Evolutionary conservation across 345 rosid species (phyloP).

Genomic region (Hevea brasiliensis): DNA sequence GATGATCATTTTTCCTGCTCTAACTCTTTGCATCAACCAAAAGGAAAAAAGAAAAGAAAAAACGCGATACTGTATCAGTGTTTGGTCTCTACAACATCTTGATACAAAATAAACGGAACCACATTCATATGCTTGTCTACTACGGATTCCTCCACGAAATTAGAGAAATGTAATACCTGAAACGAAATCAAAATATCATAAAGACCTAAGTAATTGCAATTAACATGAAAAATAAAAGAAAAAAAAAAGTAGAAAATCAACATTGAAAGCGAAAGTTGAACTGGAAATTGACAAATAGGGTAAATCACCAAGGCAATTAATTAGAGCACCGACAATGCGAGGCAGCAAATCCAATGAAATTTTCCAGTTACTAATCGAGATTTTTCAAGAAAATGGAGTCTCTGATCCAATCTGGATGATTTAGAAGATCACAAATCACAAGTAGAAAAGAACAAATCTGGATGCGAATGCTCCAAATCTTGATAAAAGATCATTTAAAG

Average conservation of each 20-base stretch:
- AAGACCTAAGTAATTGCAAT: background rate
- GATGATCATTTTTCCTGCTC: slow-evolving; percentile 49
- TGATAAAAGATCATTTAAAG: background rate
- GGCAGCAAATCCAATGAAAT: background rate
- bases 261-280: slow-evolving; percentile 4
- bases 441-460: slow-evolving; percentile 10
- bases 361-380: background rate
- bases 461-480: background rate
- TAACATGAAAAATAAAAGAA: no score
- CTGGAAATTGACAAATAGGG: slow-evolving; percentile 2
- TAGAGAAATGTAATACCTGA: slow-evolving; percentile 1
- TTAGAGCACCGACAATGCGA: slow-evolving; percentile 10
- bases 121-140: slow-evolving; percentile 17
- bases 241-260: background rate
- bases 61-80: background rate
- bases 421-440: background rate
- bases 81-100: slow-evolving; percentile 19
- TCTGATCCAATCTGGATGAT: slow-evolving; percentile 30
- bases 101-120: slow-evolving; percentile 8
- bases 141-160: background rate
- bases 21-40: slow-evolving; percentile 8
- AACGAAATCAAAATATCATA: background rate
- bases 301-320: background rate
- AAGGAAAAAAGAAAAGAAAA: background rate
- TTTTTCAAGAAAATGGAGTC: background rate